Conservation (phyloP, 495 filamentous ascomycete genomes). For the Podospora australis region DNA sequence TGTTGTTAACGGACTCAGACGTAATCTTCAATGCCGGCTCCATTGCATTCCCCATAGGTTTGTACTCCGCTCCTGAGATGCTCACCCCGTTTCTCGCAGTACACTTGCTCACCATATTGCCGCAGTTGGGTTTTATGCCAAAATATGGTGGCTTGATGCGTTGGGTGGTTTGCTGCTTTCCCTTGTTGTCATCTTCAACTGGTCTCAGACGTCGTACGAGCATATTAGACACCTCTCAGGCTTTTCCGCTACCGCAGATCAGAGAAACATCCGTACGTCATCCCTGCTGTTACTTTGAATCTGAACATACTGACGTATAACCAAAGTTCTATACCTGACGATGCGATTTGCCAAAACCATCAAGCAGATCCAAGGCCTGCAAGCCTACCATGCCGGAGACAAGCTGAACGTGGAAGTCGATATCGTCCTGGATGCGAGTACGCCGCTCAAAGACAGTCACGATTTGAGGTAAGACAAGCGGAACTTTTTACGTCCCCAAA, state of each 20-base stretch:
- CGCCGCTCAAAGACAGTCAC: constrained; percentile 75
- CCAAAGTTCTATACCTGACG: constrained; percentile 70
- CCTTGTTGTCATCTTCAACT: constrained; percentile 77
- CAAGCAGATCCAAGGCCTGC: constrained; percentile 77
- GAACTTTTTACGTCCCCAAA: too few species aligned
- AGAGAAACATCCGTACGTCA: constrained; percentile 61
- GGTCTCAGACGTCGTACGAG: constrained; percentile 64
- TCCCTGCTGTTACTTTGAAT: background rate
- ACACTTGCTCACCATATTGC: background rate
- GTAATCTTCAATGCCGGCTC: constrained; percentile 91
- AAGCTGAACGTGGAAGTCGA: constrained; percentile 74
- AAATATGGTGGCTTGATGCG: constrained; percentile 80
- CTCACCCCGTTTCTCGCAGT: background rate
- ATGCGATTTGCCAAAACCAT: constrained; percentile 93
- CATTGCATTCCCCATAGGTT: constrained; percentile 74
- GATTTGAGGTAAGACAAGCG: constrained; percentile 60
- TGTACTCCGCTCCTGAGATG: constrained; percentile 16
- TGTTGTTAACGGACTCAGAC: too few species aligned
- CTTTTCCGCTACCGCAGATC: constrained; percentile 68
- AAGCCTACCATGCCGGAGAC: constrained; percentile 86
- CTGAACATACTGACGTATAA: constrained; percentile 3
- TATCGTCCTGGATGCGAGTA: constrained; percentile 74
- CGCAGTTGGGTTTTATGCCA: constrained; percentile 68
- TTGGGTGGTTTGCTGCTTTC: constrained; percentile 78
- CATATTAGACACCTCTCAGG: constrained; percentile 83